Evolutionary conservation across 257 asterid species (phyloP).

Genomic region (Rauvolfia tetraphylla): DNA sequence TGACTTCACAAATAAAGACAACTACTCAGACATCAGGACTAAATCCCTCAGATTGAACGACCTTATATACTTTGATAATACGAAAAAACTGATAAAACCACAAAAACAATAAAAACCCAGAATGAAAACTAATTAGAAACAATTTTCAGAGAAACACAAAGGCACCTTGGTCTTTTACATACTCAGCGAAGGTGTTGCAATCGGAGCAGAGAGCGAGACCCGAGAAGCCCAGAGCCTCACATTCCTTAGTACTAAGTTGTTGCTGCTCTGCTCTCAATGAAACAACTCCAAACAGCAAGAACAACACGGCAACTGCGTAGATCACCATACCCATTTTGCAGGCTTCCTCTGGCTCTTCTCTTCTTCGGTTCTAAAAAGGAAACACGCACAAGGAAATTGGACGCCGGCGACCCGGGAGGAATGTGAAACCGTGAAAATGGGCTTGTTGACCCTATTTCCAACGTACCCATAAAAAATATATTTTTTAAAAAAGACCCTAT

Average conservation of each 20-base stretch:
- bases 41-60: neutral
- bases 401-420: no score
- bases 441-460: no score
- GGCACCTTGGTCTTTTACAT: conserved; percentile 75
- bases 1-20: neutral
- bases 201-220: conserved; percentile 94
- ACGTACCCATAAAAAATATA: no score
- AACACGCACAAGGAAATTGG: no score
- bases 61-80: neutral
- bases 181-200: conserved; percentile 77
- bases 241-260: conserved; percentile 58
- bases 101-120: neutral
- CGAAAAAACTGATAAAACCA: neutral
- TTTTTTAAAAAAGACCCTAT: no score
- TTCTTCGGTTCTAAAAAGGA: neutral
- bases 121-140: neutral
- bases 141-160: conserved; percentile 3
- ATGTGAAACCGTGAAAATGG: no score
- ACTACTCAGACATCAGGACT: neutral
- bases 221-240: conserved; percentile 75
- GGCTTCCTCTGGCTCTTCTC: neutral
- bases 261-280: conserved; percentile 34
- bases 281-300: conserved; percentile 24
- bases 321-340: conserved; percentile 15
- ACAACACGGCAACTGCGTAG: conserved; percentile 1